Percentiles rank a stretch among this genome's conserved stretches.
Evolutionary conservation across 352 stramenopile genomes (phyloP).

Genomic region (Pythium vanterpoolii): DNA sequence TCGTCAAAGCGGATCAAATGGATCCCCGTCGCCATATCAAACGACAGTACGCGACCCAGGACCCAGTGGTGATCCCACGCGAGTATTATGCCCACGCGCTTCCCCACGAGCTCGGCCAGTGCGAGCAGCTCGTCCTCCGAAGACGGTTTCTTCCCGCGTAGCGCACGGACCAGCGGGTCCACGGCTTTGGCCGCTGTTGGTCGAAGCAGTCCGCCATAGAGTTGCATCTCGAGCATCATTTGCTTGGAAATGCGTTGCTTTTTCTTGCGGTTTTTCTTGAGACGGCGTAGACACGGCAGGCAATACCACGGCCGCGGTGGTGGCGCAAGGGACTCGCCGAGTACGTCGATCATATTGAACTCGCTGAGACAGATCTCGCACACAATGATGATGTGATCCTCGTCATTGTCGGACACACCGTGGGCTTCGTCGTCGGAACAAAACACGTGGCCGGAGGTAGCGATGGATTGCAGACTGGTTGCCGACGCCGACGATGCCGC

Average conservation of each 20-base stretch:
- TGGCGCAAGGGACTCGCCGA: constrained; percentile 34
- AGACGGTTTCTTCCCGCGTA: constrained; percentile 48
- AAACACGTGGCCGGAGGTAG: constrained; percentile 28
- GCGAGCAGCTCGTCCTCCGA: constrained; percentile 40
- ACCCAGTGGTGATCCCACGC: constrained; percentile 80
- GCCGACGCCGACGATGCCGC: background rate
- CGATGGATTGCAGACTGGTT: background rate
- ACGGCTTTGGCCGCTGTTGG: constrained; percentile 61
- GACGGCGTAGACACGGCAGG: constrained; percentile 46
- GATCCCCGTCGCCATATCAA: constrained; percentile 46
- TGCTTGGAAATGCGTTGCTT: constrained; percentile 80
- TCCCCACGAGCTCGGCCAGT: constrained; percentile 63
- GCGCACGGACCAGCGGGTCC: constrained; percentile 37
- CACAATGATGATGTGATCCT: constrained; percentile 52
- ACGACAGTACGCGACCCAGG: constrained; percentile 61
- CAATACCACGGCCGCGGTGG: constrained; percentile 77
- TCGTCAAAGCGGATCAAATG: constrained; percentile 77
- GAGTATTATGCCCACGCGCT: constrained; percentile 63
- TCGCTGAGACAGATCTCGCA: constrained; percentile 76
- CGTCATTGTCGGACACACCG: constrained; percentile 31
- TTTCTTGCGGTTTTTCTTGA: constrained; percentile 80
- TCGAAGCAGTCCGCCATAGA: constrained; percentile 65
- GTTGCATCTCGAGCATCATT: constrained; percentile 82
- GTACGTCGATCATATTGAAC: constrained; percentile 65
- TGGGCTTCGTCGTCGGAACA: constrained; percentile 44